Evolutionary conservation across 805 yeast genomes (phyloP).

Genomic region (Candida parachauliodes): DNA sequence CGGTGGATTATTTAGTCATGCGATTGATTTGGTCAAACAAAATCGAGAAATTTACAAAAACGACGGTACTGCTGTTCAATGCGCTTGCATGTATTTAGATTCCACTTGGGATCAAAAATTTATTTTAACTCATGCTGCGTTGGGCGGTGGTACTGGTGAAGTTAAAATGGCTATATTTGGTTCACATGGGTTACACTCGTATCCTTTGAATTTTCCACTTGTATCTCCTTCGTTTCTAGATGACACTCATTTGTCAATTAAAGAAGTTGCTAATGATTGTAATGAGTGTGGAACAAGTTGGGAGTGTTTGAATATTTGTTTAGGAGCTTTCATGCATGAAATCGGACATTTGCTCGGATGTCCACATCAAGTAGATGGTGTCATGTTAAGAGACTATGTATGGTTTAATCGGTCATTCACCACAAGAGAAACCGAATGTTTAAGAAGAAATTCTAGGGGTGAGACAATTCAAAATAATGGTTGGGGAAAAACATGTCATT

Average conservation of each 20-base stretch:
- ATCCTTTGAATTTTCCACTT: slow-evolving; percentile 84
- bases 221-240: slow-evolving; percentile 69
- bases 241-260: slow-evolving; percentile 54
- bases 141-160: slow-evolving; percentile 80
- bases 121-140: slow-evolving; percentile 85
- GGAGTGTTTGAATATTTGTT: slow-evolving; percentile 82
- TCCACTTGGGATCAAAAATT: slow-evolving; percentile 73
- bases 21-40: slow-evolving; percentile 63
- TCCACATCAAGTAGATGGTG: slow-evolving; percentile 88
- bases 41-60: slow-evolving; percentile 19
- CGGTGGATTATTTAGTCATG: slow-evolving; percentile 77
- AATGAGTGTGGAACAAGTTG: slow-evolving; percentile 81
- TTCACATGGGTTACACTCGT: slow-evolving; percentile 84
- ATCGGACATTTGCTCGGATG: slow-evolving; percentile 89
- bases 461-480: slow-evolving; percentile 33
- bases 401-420: slow-evolving; percentile 78
- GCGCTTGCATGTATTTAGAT: slow-evolving; percentile 83
- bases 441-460: slow-evolving; percentile 49
- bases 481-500: slow-evolving; percentile 66
- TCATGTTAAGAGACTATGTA: slow-evolving; percentile 84
- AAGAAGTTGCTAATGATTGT: slow-evolving; percentile 87
- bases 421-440: slow-evolving; percentile 60
- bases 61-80: slow-evolving; percentile 60
- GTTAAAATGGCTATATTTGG: slow-evolving; percentile 88
- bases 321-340: slow-evolving; percentile 95